phyloP scores from a whole-genome alignment of 768 basidiomycete genomes.

The Hemileccinum rubropunctum region DNA sequence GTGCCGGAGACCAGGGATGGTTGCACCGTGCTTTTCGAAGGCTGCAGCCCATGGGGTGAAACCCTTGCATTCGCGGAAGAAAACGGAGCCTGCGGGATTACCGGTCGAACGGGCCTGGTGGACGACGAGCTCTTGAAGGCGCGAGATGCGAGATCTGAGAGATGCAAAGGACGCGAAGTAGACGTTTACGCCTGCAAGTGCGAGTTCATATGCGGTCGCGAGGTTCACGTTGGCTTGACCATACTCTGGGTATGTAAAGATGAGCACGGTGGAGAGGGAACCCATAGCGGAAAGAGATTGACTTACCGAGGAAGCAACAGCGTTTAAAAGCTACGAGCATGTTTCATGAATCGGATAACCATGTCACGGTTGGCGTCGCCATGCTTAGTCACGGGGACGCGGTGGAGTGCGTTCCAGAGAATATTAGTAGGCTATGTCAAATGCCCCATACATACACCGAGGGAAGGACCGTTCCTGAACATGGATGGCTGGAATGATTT shows the following conservation, averaged over 20 bases:
- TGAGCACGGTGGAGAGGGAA: constrained; percentile 5
- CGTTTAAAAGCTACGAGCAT: too few species aligned
- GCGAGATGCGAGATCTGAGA: constrained; percentile 5
- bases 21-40: background rate
- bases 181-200: constrained; percentile 6
- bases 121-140: constrained; percentile 5
- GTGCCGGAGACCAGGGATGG: background rate
- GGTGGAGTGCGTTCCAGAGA: too few species aligned
- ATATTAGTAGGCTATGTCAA: too few species aligned
- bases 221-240: background rate
- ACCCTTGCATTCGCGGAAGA: constrained; percentile 4
- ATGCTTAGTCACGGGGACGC: too few species aligned
- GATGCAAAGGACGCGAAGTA: constrained; percentile 11
- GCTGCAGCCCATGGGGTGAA: background rate
- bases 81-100: background rate
- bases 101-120: background rate
- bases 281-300: background rate
- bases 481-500: too few species aligned
- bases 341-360: too few species aligned
- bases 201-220: constrained; percentile 15
- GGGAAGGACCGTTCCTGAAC: too few species aligned
- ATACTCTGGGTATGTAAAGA: constrained; percentile 4
- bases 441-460: too few species aligned
- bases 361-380: too few species aligned
- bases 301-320: too few species aligned